These are phyloP conservation scores for Mariannaea sp. DNA, from an alignment of 2,329 filamentous ascomycete genomes.

Conservation along the genomic window DNA sequence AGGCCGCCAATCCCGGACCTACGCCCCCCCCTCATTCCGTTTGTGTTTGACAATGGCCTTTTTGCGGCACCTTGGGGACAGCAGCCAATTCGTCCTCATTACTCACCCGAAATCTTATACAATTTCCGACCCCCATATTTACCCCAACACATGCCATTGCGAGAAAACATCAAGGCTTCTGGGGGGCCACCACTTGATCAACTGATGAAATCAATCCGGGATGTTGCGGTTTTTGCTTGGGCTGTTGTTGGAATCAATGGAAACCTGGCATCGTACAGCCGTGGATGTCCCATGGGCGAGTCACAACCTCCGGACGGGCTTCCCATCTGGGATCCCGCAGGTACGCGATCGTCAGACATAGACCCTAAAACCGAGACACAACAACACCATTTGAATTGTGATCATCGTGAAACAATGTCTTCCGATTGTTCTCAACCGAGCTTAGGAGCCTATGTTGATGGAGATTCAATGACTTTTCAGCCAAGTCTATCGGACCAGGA, in stretches of 20 bases:
- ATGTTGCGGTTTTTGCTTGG: conserved; percentile 89
- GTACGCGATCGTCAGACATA: conserved; percentile 23
- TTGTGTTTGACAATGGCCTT: conserved; percentile 63
- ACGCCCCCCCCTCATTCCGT: conserved; percentile 52
- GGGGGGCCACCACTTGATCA: conserved; percentile 62
- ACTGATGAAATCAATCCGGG: conserved; percentile 80
- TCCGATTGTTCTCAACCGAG: neutral
- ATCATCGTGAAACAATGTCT: conserved; percentile 6
- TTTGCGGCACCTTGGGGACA: conserved; percentile 82
- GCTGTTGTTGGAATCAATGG: conserved; percentile 80
- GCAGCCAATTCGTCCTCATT: conserved; percentile 62
- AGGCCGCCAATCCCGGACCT: conserved; percentile 69
- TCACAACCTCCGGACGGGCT: conserved; percentile 54
- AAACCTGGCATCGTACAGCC: conserved; percentile 66
- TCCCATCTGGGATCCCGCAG: conserved; percentile 36
- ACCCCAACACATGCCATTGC: conserved; percentile 51
- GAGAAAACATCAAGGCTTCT: conserved; percentile 50
- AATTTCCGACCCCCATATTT: conserved; percentile 42
- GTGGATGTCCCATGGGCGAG: conserved; percentile 66
- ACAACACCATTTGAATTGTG: conserved; percentile 26
- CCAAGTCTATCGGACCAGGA: neutral
- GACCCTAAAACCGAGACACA: conserved; percentile 36
- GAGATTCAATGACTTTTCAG: neutral
- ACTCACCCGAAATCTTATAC: conserved; percentile 43
- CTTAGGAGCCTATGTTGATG: neutral